Conservation (phyloP, 305 asterid genomes). For the Fraxinus ornus region DNA sequence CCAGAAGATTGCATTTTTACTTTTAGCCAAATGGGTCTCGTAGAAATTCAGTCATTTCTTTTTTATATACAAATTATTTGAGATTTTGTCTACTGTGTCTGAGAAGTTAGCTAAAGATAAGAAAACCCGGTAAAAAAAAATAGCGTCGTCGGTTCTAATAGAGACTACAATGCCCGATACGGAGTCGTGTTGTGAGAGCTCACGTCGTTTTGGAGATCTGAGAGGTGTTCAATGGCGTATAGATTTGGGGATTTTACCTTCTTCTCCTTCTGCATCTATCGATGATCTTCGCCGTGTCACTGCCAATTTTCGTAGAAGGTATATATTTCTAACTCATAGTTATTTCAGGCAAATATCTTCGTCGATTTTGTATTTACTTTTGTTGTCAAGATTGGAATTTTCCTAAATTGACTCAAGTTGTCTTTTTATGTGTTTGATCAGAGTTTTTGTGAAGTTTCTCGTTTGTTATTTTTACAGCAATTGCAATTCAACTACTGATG, state of each 20-base stretch:
- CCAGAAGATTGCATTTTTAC: slow-evolving; percentile 9
- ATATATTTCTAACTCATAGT: not conserved
- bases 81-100: slow-evolving; percentile 25
- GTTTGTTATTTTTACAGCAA: not conserved
- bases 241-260: slow-evolving; percentile 79
- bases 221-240: slow-evolving; percentile 92
- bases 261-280: slow-evolving; percentile 55
- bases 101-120: slow-evolving; percentile 22
- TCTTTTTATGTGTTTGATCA: not conserved
- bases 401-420: not conserved
- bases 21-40: slow-evolving; percentile 15
- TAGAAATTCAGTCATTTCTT: not conserved
- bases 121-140: not conserved
- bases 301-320: slow-evolving; percentile 94
- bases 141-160: slow-evolving; percentile 26
- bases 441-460: not conserved
- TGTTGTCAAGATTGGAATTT: not conserved
- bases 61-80: not conserved
- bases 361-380: not conserved
- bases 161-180: slow-evolving; percentile 45
- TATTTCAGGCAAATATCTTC: not conserved
- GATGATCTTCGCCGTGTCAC: slow-evolving; percentile 85
- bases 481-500: not conserved
- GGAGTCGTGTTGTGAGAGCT: slow-evolving; percentile 28
- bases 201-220: slow-evolving; percentile 52